phyloP scores from a whole-genome alignment of 345 rosid genomes.

The Turritis glabra region DNA sequence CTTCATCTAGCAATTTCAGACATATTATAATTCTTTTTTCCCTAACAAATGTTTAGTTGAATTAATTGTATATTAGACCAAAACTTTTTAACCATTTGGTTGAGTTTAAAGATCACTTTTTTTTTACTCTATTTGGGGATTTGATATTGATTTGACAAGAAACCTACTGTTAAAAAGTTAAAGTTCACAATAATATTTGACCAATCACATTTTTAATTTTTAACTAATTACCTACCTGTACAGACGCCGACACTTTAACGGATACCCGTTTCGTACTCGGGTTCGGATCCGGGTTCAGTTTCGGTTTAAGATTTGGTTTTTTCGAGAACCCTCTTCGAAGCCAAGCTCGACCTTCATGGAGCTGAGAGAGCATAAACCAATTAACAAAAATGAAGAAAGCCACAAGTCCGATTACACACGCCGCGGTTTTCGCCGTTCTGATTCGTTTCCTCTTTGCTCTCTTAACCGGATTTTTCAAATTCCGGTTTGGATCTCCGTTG shows the following conservation, averaged over 20 bases:
- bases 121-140: not conserved
- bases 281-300: conserved; percentile 6
- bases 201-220: not conserved
- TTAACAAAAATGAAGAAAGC: conserved; percentile 69
- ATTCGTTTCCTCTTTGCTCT: conserved; percentile 51
- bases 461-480: conserved; percentile 36
- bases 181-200: conserved; percentile 3
- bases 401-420: conserved; percentile 51
- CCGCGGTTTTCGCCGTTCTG: conserved; percentile 48
- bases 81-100: not conserved
- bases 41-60: no score
- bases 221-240: conserved; percentile 46
- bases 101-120: not conserved
- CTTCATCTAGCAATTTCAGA: not conserved
- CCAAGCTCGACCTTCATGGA: conserved; percentile 54
- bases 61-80: no score
- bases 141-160: conserved; percentile 27
- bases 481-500: conserved; percentile 41
- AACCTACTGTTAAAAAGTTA: not conserved
- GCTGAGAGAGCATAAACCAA: conserved; percentile 70
- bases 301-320: conserved; percentile 16
- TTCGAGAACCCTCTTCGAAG: conserved; percentile 36
- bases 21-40: not conserved
- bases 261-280: conserved; percentile 31
- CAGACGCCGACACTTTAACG: conserved; percentile 38